phyloP scores from a whole-genome alignment of 768 basidiomycete species.

The Ramaria sp. region DNA sequence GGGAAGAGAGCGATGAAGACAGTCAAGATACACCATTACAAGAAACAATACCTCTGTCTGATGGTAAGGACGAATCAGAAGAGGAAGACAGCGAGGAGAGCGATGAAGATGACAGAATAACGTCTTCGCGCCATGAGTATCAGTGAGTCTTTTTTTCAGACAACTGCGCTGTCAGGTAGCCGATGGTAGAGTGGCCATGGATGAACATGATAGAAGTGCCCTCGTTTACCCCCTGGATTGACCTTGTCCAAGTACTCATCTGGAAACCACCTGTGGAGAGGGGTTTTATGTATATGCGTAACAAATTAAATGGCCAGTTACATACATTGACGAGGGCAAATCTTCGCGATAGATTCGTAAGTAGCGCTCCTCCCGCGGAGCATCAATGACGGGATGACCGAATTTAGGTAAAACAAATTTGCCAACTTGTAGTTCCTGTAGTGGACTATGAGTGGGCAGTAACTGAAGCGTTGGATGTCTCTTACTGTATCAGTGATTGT shows the following conservation, averaged over 20 bases:
- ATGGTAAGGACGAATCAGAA: constrained; percentile 12
- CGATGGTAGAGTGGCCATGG: constrained; percentile 30
- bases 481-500: constrained; percentile 68
- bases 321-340: constrained; percentile 51
- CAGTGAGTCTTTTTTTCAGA: constrained; percentile 14
- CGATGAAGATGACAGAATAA: not conserved
- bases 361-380: constrained; percentile 53
- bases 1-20: constrained; percentile 2
- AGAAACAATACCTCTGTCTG: constrained; percentile 1
- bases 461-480: not conserved
- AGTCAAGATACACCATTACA: not conserved
- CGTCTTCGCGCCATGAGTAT: not conserved
- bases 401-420: constrained; percentile 69
- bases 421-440: constrained; percentile 68
- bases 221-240: constrained; percentile 45
- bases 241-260: constrained; percentile 54
- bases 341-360: constrained; percentile 55
- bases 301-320: constrained; percentile 7
- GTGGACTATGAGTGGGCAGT: not conserved
- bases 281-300: not conserved
- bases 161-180: constrained; percentile 23
- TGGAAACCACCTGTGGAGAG: constrained; percentile 55
- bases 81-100: constrained; percentile 12
- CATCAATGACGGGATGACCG: constrained; percentile 41
- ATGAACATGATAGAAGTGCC: constrained; percentile 64